Evolutionary conservation across 2,329 filamentous ascomycete species (phyloP).

Genomic region (Pseudocercospora fijiensis): DNA sequence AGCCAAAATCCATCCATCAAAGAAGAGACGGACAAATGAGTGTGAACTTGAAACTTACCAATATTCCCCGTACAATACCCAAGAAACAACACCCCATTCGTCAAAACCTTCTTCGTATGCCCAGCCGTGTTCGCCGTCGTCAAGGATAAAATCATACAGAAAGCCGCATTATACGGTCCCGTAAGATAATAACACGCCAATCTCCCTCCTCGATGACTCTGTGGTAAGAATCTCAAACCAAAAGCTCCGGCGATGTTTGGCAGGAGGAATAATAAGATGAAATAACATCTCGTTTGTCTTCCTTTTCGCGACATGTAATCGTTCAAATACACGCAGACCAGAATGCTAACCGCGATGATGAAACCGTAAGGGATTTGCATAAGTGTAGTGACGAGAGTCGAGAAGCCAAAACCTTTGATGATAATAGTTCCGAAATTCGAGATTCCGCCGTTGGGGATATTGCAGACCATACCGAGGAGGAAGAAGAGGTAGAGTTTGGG

Average conservation of each 20-base stretch:
- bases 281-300: conserved; percentile 42
- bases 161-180: conserved; percentile 53
- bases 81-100: conserved; percentile 61
- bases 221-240: conserved; percentile 56
- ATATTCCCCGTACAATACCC: conserved; percentile 56
- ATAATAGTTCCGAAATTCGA: conserved; percentile 60
- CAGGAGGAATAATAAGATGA: conserved; percentile 57
- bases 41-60: conserved; percentile 36
- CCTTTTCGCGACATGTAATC: conserved; percentile 39
- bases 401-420: conserved; percentile 59
- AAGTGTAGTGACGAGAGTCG: conserved; percentile 54
- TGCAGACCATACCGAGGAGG: conserved; percentile 51
- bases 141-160: conserved; percentile 52
- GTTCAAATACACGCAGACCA: conserved; percentile 51
- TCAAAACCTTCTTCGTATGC: conserved; percentile 64
- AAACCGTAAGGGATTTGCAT: conserved; percentile 55
- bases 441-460: conserved; percentile 58
- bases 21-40: too few relatives aligned
- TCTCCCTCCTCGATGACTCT: conserved; percentile 52
- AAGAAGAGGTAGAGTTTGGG: conserved; percentile 62
- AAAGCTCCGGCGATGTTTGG: conserved; percentile 61
- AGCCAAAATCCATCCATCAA: background rate
- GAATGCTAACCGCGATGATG: conserved; percentile 53
- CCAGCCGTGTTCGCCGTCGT: conserved; percentile 55
- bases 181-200: conserved; percentile 60